A percentile compares a stretch with the other conserved stretches of the same genome.
phyloP scores from a whole-genome alignment of 371 early-diverging fungal species.

The Saksenaea vasiformis region DNA sequence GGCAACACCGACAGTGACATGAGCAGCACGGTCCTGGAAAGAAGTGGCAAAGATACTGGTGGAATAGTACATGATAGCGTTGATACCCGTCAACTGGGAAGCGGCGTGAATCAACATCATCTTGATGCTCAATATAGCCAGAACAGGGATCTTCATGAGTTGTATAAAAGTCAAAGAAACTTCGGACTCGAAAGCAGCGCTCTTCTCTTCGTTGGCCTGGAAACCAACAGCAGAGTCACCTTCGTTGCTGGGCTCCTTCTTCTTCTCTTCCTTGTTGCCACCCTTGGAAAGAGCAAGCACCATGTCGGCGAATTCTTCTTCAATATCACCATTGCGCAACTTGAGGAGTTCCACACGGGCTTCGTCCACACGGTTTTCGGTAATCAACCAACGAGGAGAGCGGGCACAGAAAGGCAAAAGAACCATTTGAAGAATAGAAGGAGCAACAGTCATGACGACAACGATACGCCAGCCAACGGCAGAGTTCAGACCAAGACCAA shows the following conservation, averaged over 20 bases:
- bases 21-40: conserved; percentile 36
- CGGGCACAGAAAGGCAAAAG: conserved; percentile 74
- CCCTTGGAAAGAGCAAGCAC: conserved; percentile 40
- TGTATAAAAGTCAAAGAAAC: conserved; percentile 29
- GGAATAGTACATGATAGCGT: conserved; percentile 67
- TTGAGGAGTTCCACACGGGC: conserved; percentile 57
- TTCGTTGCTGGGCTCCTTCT: conserved; percentile 12
- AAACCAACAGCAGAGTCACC: conserved; percentile 21
- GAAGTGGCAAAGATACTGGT: conserved; percentile 43
- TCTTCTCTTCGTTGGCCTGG: conserved; percentile 27
- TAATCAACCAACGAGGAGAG: conserved; percentile 73
- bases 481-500: conserved; percentile 59
- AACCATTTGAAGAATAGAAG: conserved; percentile 69
- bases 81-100: conserved; percentile 70
- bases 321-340: conserved; percentile 64
- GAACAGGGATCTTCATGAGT: conserved; percentile 36
- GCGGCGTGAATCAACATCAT: conserved; percentile 63
- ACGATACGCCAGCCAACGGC: conserved; percentile 73
- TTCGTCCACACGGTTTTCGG: conserved; percentile 58
- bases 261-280: conserved; percentile 16
- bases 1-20: conserved; percentile 45
- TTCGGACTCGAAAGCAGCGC: conserved; percentile 31
- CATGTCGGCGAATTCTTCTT: conserved; percentile 66
- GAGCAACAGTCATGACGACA: conserved; percentile 61
- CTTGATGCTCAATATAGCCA: conserved; percentile 31